phyloP scores from a whole-genome alignment of 495 filamentous ascomycete genomes.

The Astrothelium macrocarpum region DNA sequence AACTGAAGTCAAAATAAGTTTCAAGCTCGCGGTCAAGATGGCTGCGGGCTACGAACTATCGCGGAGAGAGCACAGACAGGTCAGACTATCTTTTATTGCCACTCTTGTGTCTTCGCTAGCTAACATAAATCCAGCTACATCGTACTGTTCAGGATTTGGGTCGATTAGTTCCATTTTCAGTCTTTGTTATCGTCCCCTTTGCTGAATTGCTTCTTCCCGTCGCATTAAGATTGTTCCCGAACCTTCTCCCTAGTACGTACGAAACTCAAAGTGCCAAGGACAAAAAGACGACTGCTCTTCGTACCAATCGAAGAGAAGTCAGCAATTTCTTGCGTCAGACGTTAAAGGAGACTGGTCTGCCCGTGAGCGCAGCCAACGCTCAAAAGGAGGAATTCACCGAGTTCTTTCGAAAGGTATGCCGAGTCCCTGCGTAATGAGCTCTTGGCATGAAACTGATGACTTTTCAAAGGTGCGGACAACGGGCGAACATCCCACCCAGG shows the following conservation, averaged over 20 bases:
- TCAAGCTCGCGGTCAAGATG: slow-evolving; percentile 88
- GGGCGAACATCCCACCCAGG: slow-evolving; percentile 74
- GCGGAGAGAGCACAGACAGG: slow-evolving; percentile 82
- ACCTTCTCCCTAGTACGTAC: slow-evolving; percentile 92
- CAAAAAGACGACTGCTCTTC: slow-evolving; percentile 69
- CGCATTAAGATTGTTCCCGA: slow-evolving; percentile 90
- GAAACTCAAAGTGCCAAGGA: slow-evolving; percentile 86
- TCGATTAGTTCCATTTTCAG: slow-evolving; percentile 88
- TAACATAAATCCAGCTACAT: slow-evolving; percentile 47
- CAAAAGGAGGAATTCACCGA: slow-evolving; percentile 92
- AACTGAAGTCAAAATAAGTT: slow-evolving; percentile 86
- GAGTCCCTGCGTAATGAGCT: too few species aligned
- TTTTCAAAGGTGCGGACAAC: slow-evolving; percentile 57
- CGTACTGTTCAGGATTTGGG: slow-evolving; percentile 89
- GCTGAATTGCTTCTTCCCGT: slow-evolving; percentile 91
- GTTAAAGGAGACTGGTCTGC: slow-evolving; percentile 83
- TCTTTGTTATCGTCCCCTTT: slow-evolving; percentile 94
- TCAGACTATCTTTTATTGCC: slow-evolving; percentile 24
- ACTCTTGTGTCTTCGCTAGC: not conserved
- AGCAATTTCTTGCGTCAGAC: slow-evolving; percentile 84
- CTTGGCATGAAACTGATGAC: too few species aligned
- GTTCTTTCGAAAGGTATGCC: slow-evolving; percentile 96
- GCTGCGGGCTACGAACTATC: slow-evolving; percentile 94
- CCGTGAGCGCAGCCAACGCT: slow-evolving; percentile 72
- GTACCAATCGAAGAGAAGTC: slow-evolving; percentile 86